phyloP scores from a whole-genome alignment of 2,329 filamentous ascomycete species.

The Diaporthe capsici region DNA sequence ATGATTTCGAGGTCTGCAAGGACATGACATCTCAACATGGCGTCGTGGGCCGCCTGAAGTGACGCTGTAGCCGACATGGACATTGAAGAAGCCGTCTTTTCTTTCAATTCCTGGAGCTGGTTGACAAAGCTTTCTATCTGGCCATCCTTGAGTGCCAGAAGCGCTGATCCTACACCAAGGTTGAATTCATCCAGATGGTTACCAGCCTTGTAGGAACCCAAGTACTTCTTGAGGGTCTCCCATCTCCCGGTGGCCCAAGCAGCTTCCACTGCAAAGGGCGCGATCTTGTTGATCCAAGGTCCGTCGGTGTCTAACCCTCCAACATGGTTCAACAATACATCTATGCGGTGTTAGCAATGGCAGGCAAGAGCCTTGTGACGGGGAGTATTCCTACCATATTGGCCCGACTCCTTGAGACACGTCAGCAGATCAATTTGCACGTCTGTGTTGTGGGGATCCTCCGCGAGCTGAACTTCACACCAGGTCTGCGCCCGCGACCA shows the following conservation, averaged over 20 bases:
- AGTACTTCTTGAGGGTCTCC: conserved; percentile 79
- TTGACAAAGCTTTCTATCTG: conserved; percentile 66
- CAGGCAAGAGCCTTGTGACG: neutral
- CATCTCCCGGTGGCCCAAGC: conserved; percentile 92
- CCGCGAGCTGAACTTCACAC: conserved; percentile 92
- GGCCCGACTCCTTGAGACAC: conserved; percentile 94
- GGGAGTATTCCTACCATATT: conserved; percentile 77
- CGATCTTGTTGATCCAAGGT: conserved; percentile 71
- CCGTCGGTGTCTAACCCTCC: conserved; percentile 77
- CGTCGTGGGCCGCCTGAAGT: conserved; percentile 85
- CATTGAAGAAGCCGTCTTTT: conserved; percentile 79
- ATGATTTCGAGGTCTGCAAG: conserved; percentile 90
- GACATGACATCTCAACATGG: conserved; percentile 88
- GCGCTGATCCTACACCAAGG: conserved; percentile 79
- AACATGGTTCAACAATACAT: conserved; percentile 88
- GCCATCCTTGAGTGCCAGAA: conserved; percentile 71
- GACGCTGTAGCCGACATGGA: conserved; percentile 84
- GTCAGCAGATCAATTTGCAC: conserved; percentile 87
- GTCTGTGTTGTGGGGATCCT: conserved; percentile 82
- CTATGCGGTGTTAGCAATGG: conserved; percentile 57
- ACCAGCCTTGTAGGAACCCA: conserved; percentile 65
- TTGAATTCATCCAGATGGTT: conserved; percentile 79
- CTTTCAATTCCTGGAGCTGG: conserved; percentile 75
- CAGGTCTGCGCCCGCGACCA: conserved; percentile 97
- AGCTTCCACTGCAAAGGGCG: conserved; percentile 90